phyloP scores from a whole-genome alignment of 2,329 filamentous ascomycete species.

The Ambrosiella beaveri region DNA sequence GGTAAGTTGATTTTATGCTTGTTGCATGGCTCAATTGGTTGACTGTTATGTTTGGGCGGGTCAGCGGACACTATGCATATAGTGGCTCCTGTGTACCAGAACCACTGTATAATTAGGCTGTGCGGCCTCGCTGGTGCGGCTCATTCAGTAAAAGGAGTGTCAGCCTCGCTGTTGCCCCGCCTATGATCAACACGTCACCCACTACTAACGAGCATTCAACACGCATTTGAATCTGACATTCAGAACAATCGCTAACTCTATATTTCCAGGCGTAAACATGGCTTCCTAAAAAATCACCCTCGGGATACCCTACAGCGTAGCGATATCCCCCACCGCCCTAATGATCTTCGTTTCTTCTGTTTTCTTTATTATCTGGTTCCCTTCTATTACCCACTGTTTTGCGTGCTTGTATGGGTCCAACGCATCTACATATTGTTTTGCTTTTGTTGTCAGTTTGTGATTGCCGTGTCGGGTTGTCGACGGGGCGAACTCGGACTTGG shows the following conservation, averaged over 20 bases:
- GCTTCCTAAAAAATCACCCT: too few species aligned
- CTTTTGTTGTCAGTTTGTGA: neutral
- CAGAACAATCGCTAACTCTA: neutral
- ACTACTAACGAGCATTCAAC: too few species aligned
- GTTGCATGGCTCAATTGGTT: neutral
- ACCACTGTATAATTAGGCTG: neutral
- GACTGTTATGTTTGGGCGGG: neutral
- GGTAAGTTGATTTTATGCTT: slow-evolving; percentile 6
- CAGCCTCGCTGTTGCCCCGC: neutral
- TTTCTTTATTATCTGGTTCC: slow-evolving; percentile 16
- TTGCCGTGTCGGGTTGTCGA: neutral
- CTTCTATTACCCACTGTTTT: slow-evolving; percentile 3
- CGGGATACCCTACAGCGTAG: neutral
- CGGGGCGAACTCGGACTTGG: neutral
- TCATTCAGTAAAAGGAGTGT: neutral
- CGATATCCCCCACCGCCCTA: neutral
- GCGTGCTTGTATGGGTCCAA: neutral
- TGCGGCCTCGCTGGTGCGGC: too few species aligned
- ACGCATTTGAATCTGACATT: too few species aligned
- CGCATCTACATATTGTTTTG: neutral
- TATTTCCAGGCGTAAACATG: neutral
- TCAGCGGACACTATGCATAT: neutral
- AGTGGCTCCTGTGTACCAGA: neutral
- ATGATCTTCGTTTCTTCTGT: slow-evolving; percentile 3
- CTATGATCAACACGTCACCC: too few species aligned